These are phyloP conservation scores for Blastobotrys serpentis DNA, from an alignment of 1,139 yeast species.

Conservation along the genomic window DNA sequence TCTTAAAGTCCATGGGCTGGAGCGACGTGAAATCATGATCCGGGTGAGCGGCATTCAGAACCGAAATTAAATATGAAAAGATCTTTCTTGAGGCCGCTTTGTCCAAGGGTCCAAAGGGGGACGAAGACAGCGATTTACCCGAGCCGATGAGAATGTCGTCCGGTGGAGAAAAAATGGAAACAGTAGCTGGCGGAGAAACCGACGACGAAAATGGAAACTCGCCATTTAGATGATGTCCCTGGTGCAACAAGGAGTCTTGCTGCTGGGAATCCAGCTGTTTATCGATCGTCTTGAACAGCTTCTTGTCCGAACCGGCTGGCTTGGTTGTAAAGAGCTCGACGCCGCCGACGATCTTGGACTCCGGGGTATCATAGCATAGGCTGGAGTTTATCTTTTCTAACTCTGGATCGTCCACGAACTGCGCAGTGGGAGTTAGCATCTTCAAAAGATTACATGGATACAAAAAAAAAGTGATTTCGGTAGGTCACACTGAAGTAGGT, in stretches of 20 bases:
- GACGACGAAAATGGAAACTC: conserved; percentile 25
- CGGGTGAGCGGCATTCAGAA: conserved; percentile 87
- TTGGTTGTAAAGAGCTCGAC: conserved; percentile 94
- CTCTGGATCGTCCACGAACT: conserved; percentile 92
- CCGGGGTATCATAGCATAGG: conserved; percentile 82
- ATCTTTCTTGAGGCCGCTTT: conserved; percentile 81
- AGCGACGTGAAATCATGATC: conserved; percentile 90
- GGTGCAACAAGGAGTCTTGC: conserved; percentile 26
- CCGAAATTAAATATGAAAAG: conserved; percentile 87
- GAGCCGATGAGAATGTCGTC: conserved; percentile 9
- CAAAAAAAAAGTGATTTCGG: too few species aligned
- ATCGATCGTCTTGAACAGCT: conserved; percentile 83
- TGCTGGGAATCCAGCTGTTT: conserved; percentile 49
- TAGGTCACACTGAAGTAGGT: too few species aligned
- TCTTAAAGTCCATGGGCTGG: conserved; percentile 81
- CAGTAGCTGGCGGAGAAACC: conserved; percentile 23
- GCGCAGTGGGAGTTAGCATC: conserved; percentile 9
- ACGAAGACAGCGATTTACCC: conserved; percentile 35
- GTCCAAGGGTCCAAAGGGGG: conserved; percentile 94
- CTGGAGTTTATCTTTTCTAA: conserved; percentile 86
- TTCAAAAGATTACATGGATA: too few species aligned
- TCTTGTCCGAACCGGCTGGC: conserved; percentile 85
- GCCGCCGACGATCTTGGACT: conserved; percentile 86
- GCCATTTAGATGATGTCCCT: conserved; percentile 16
- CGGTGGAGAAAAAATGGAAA: conserved; percentile 24